phyloP scores from a whole-genome alignment of 2,329 filamentous ascomycete genomes.

The Trichophyton schoenleinii region DNA sequence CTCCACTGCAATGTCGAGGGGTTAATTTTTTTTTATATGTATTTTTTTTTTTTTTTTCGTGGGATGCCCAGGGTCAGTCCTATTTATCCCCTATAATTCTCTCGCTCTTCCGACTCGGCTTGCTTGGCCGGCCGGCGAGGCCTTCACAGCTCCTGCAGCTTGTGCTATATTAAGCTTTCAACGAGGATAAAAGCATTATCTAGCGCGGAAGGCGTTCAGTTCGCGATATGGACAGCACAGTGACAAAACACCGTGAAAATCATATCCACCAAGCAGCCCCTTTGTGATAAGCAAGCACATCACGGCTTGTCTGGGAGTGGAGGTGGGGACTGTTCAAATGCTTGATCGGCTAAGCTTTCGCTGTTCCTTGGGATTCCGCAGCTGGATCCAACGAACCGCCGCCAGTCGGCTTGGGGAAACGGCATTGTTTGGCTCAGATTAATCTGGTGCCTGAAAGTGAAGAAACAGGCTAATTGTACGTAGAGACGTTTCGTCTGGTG shows the following conservation, averaged over 20 bases:
- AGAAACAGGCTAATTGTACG: not conserved
- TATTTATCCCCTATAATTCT: not conserved
- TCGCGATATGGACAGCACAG: not conserved
- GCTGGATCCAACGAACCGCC: not conserved
- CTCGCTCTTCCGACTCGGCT: not conserved
- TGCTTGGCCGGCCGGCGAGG: not conserved
- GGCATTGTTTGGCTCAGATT: not conserved
- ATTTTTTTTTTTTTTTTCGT: not conserved
- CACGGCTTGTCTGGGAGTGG: not conserved
- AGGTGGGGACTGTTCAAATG: not conserved
- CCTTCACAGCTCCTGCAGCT: not conserved
- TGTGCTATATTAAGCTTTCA: not conserved
- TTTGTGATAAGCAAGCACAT: not conserved
- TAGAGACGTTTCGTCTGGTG: not conserved
- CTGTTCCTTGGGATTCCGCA: not conserved
- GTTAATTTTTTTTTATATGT: not conserved
- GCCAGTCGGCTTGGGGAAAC: not conserved
- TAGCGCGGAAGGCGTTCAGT: not conserved
- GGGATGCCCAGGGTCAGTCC: not conserved
- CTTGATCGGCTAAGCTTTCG: conserved; percentile 3
- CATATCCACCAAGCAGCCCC: not conserved
- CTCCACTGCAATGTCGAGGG: not conserved
- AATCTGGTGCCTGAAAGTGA: not conserved
- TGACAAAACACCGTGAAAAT: not conserved
- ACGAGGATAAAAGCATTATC: not conserved